Conservation (phyloP, 208 protist species). For the Leishmania gerbilli region DNA sequence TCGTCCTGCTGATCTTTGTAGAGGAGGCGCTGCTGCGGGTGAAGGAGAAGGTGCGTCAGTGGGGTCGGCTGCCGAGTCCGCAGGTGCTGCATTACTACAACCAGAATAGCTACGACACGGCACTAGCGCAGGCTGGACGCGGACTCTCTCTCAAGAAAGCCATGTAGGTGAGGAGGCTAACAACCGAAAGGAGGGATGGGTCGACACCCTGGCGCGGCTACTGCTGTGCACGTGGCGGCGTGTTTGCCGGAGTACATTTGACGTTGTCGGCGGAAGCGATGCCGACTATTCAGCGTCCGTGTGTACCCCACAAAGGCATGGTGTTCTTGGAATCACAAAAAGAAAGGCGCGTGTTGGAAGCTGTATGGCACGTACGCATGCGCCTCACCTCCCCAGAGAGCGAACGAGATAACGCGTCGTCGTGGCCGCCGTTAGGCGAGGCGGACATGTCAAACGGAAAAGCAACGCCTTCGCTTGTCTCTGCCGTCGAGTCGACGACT, state of each 20-base stretch:
- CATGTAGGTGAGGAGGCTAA: conserved; percentile 2
- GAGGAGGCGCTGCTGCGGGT: conserved; percentile 45
- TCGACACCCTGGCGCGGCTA: background rate
- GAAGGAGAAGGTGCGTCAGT: conserved; percentile 38
- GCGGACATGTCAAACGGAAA: background rate
- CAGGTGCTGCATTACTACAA: conserved; percentile 71
- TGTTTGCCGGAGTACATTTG: background rate
- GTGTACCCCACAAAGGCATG: background rate
- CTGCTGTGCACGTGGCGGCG: background rate
- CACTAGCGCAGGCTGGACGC: conserved; percentile 21
- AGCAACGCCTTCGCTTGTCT: background rate
- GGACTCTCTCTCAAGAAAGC: conserved; percentile 24
- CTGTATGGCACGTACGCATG: background rate
- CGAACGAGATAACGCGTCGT: background rate
- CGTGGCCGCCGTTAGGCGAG: background rate
- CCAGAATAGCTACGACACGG: conserved; percentile 53
- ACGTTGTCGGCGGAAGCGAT: background rate
- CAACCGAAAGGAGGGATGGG: background rate
- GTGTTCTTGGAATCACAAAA: background rate
- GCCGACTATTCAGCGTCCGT: background rate
- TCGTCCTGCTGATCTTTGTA: conserved; percentile 48
- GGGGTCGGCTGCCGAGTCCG: conserved; percentile 47
- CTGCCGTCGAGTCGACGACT: background rate
- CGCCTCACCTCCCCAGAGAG: background rate
- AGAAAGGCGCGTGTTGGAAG: background rate